A percentile compares a stretch with the other conserved stretches of the same genome.
phyloP scores from a whole-genome alignment of 2,329 filamentous ascomycete species.

The Penicillium sp. region DNA sequence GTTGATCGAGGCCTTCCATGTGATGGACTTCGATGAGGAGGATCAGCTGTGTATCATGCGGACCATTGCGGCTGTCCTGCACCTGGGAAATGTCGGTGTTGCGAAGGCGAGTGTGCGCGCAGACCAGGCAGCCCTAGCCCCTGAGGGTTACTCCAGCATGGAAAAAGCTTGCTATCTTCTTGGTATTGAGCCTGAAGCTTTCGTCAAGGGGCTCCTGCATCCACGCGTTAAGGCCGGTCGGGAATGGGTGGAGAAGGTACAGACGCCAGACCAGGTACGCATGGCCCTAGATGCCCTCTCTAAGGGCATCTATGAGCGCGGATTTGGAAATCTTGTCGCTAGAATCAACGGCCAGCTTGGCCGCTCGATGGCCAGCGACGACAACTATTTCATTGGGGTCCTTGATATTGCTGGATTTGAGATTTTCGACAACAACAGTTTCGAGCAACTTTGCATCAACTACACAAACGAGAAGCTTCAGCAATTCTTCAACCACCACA shows the following conservation, averaged over 20 bases:
- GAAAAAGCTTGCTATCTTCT: slow-evolving; percentile 79
- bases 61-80: slow-evolving; percentile 86
- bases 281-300: slow-evolving; percentile 85
- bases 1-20: slow-evolving; percentile 84
- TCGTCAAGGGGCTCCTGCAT: slow-evolving; percentile 84
- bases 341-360: slow-evolving; percentile 92
- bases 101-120: slow-evolving; percentile 86
- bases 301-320: slow-evolving; percentile 96
- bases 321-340: slow-evolving; percentile 87
- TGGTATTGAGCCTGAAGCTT: slow-evolving; percentile 79
- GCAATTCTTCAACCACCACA: slow-evolving; percentile 99
- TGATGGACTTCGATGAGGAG: slow-evolving; percentile 88
- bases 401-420: slow-evolving; percentile 99
- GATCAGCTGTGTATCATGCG: slow-evolving; percentile 81
- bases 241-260: slow-evolving; percentile 98
- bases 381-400: slow-evolving; percentile 94
- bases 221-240: slow-evolving; percentile 92
- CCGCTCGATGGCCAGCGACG: slow-evolving; percentile 76
- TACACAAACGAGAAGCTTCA: slow-evolving; percentile 99
- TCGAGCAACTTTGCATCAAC: slow-evolving; percentile 98
- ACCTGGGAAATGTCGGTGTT: slow-evolving; percentile 88
- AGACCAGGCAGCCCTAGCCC: slow-evolving; percentile 81
- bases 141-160: slow-evolving; percentile 72
- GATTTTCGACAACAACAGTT: slow-evolving; percentile 97
- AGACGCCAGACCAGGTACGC: slow-evolving; percentile 93